Evolutionary conservation across 352 stramenopile species (phyloP).

Genomic region (Salisapilia sapeloensis): DNA sequence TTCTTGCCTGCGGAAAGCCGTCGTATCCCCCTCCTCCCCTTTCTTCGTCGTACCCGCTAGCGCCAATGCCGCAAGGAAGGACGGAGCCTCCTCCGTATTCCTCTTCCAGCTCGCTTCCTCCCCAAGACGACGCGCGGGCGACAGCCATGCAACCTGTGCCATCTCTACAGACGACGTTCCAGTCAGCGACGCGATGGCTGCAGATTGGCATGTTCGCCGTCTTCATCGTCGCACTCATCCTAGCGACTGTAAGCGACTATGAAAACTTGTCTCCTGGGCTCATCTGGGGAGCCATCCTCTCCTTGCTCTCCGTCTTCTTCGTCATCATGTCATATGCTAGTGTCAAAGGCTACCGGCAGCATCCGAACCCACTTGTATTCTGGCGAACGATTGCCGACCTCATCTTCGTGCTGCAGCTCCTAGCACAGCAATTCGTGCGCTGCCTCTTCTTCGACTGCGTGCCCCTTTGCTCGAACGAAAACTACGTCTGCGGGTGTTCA

Average conservation of each 20-base stretch:
- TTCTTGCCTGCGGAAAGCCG: too few species aligned
- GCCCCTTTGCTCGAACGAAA: constrained; percentile 45
- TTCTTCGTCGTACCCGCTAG: too few species aligned
- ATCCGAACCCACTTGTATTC: constrained; percentile 80
- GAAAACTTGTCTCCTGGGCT: constrained; percentile 60
- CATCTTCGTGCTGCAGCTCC: constrained; percentile 65
- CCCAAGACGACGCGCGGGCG: too few species aligned
- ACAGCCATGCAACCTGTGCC: too few species aligned
- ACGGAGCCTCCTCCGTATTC: too few species aligned
- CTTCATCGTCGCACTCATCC: constrained; percentile 36
- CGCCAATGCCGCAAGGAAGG: too few species aligned
- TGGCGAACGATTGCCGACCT: constrained; percentile 76
- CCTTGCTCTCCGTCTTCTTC: constrained; percentile 74
- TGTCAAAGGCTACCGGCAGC: constrained; percentile 61
- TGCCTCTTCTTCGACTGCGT: constrained; percentile 70
- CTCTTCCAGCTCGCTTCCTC: too few species aligned
- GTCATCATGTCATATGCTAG: constrained; percentile 73
- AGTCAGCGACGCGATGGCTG: constrained; percentile 69
- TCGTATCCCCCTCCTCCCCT: too few species aligned
- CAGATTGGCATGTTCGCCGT: constrained; percentile 72
- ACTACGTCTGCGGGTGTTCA: constrained; percentile 66
- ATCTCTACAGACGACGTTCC: constrained; percentile 35
- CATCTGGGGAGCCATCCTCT: constrained; percentile 74
- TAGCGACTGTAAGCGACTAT: constrained; percentile 49
- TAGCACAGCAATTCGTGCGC: constrained; percentile 66